A percentile compares a stretch with the other conserved stretches of the same genome.
Conservation (phyloP, 176 grass and related monocot species). For the Lolium multiflorum region DNA sequence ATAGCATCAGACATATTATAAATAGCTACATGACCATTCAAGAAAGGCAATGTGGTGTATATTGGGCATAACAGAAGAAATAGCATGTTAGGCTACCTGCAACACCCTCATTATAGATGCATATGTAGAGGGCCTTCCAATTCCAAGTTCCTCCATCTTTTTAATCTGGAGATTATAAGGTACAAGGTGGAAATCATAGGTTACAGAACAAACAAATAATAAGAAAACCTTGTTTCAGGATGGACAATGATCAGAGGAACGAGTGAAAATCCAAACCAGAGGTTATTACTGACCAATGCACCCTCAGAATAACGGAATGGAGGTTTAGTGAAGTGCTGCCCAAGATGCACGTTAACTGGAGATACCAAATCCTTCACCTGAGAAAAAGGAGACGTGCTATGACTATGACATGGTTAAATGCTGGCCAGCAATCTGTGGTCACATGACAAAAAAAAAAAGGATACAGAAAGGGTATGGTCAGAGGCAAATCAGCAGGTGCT, state of each 20-base stretch:
- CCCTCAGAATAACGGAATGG: conserved; percentile 84
- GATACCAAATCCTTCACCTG: conserved; percentile 66
- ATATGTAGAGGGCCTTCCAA: conserved; percentile 96
- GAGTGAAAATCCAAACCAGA: conserved; percentile 34
- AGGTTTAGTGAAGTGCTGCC: conserved; percentile 84
- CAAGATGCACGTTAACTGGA: conserved; percentile 65
- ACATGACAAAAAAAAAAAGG: conserved; percentile 7
- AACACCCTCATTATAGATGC: conserved; percentile 94
- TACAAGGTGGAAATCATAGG: neutral
- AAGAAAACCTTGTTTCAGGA: conserved; percentile 22
- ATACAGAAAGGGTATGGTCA: neutral
- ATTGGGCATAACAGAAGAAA: conserved; percentile 31
- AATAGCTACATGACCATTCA: conserved; percentile 1
- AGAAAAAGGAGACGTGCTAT: conserved; percentile 46
- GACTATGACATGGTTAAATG: conserved; percentile 30
- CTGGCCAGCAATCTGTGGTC: conserved; percentile 27
- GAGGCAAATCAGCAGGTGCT: conserved; percentile 2
- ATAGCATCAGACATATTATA: conserved; percentile 2
- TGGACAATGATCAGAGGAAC: conserved; percentile 31
- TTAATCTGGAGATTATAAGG: conserved; percentile 72
- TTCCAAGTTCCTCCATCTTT: conserved; percentile 97
- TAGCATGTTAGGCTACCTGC: conserved; percentile 57
- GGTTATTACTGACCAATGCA: conserved; percentile 70
- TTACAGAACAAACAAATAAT: conserved; percentile 31
- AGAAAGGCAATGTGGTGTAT: conserved; percentile 18